Conservation (phyloP, 2,329 filamentous ascomycete species). For the Pseudopithomyces maydicus region DNA sequence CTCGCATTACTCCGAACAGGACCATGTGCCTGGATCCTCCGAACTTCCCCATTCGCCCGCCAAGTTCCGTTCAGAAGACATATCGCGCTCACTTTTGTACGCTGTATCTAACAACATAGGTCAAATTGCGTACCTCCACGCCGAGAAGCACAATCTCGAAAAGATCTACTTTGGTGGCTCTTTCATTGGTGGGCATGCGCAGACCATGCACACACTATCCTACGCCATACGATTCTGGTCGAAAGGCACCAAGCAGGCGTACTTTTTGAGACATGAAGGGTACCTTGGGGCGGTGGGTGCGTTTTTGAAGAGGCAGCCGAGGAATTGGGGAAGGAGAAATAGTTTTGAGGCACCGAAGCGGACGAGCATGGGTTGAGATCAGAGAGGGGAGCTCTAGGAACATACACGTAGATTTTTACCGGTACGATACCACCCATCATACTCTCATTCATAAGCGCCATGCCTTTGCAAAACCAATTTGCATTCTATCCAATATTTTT, state of each 20-base stretch:
- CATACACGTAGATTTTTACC: background rate
- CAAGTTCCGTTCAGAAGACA: conserved; percentile 79
- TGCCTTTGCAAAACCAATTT: too few species aligned
- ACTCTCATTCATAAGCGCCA: background rate
- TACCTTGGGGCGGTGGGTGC: conserved; percentile 94
- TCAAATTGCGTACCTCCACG: conserved; percentile 96
- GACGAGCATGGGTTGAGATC: conserved; percentile 2
- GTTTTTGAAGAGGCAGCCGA: conserved; percentile 87
- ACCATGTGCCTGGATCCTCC: conserved; percentile 34
- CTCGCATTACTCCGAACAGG: conserved; percentile 43
- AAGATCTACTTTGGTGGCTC: conserved; percentile 98
- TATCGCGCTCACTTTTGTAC: conserved; percentile 89
- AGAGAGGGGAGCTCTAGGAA: background rate
- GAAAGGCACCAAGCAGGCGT: conserved; percentile 90
- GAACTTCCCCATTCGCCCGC: conserved; percentile 45
- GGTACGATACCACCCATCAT: background rate
- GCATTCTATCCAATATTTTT: too few species aligned
- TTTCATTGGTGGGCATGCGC: conserved; percentile 93
- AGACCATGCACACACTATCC: conserved; percentile 96
- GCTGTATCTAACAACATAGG: conserved; percentile 97
- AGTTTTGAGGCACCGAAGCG: conserved; percentile 63
- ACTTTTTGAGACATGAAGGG: conserved; percentile 93
- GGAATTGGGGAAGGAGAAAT: conserved; percentile 85
- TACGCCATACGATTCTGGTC: conserved; percentile 99
- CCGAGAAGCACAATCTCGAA: conserved; percentile 87